These are phyloP conservation scores for Leptographium galeiforme DNA, from an alignment of 2,329 filamentous ascomycete species.

Conservation along the genomic window DNA sequence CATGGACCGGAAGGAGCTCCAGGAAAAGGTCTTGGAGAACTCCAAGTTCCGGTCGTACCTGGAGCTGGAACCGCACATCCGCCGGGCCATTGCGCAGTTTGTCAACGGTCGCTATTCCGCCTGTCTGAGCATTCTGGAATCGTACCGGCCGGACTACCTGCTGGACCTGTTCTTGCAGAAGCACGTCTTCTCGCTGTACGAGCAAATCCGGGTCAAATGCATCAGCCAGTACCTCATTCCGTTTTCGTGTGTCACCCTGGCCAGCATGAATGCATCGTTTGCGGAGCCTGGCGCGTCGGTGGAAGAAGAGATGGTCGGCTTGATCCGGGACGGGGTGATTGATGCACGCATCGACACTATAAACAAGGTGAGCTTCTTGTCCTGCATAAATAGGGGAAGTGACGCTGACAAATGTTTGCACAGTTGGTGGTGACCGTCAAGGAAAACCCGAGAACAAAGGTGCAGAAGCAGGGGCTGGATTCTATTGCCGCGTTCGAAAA, in stretches of 20 bases:
- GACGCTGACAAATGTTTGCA: background rate
- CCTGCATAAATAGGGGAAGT: background rate
- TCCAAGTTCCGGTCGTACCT: slow-evolving; percentile 71
- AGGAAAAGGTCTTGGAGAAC: slow-evolving; percentile 66
- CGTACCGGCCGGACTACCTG: slow-evolving; percentile 74
- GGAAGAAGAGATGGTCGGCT: slow-evolving; percentile 58
- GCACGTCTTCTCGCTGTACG: slow-evolving; percentile 59
- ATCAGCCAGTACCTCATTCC: slow-evolving; percentile 88
- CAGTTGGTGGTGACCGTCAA: slow-evolving; percentile 62
- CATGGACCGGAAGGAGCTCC: slow-evolving; percentile 68
- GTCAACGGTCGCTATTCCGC: slow-evolving; percentile 79
- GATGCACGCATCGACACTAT: slow-evolving; percentile 76
- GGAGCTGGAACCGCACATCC: slow-evolving; percentile 86
- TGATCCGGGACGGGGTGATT: slow-evolving; percentile 63
- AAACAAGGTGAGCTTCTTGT: slow-evolving; percentile 40
- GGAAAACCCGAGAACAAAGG: slow-evolving; percentile 49
- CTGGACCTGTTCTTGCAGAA: slow-evolving; percentile 75
- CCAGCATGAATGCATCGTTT: slow-evolving; percentile 68
- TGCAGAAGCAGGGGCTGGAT: slow-evolving; percentile 57
- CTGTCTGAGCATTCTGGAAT: slow-evolving; percentile 71
- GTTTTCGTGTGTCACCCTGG: slow-evolving; percentile 74
- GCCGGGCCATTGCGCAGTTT: slow-evolving; percentile 80
- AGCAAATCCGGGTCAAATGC: slow-evolving; percentile 71
- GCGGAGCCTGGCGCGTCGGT: slow-evolving; percentile 47
- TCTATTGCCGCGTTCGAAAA: slow-evolving; percentile 59